A percentile compares a stretch with the other conserved stretches of the same genome.
These are phyloP conservation scores for Fusarium sterilihyphosum DNA, from an alignment of 2,329 filamentous ascomycete species.

Conservation along the genomic window DNA sequence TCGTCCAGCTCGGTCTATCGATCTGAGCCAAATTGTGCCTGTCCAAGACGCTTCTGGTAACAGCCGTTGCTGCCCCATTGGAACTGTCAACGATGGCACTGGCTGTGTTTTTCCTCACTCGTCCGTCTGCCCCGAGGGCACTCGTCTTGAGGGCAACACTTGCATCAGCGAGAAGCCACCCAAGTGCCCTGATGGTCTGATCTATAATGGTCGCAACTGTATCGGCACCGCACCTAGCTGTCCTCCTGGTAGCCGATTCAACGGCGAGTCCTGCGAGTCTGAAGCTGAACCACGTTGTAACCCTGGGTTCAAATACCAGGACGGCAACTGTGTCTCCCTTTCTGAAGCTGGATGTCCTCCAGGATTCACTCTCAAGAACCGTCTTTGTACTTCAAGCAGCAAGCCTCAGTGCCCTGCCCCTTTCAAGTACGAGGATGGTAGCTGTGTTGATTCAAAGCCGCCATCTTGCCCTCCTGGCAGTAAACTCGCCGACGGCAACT, in stretches of 20 bases:
- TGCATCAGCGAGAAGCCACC: constrained; percentile 13
- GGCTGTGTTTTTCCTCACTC: constrained; percentile 31
- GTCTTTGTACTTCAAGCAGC: constrained; percentile 12
- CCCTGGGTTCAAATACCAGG: neutral
- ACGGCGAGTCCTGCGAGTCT: constrained; percentile 20
- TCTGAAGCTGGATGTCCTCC: neutral
- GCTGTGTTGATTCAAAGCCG: constrained; percentile 1
- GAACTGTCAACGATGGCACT: constrained; percentile 24
- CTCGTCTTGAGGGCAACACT: constrained; percentile 17
- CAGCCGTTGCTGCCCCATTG: constrained; percentile 15
- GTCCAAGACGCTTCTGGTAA: constrained; percentile 6
- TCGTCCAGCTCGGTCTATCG: constrained; percentile 2
- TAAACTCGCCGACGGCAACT: neutral
- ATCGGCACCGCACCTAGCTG: neutral
- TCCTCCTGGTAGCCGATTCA: constrained; percentile 1
- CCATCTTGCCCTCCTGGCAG: neutral
- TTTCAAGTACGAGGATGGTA: constrained; percentile 1
- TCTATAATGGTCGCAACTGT: constrained; percentile 14
- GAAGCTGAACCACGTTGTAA: neutral
- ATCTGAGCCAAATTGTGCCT: constrained; percentile 12
- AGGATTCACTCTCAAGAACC: constrained; percentile 15
- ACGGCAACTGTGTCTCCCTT: neutral
- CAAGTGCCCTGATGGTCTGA: neutral
- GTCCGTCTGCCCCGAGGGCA: constrained; percentile 15
- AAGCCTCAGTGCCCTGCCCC: neutral